A percentile compares a stretch with the other conserved stretches of the same genome.
phyloP scores from a whole-genome alignment of 2,329 filamentous ascomycete genomes.

The Fusarium sp. region DNA sequence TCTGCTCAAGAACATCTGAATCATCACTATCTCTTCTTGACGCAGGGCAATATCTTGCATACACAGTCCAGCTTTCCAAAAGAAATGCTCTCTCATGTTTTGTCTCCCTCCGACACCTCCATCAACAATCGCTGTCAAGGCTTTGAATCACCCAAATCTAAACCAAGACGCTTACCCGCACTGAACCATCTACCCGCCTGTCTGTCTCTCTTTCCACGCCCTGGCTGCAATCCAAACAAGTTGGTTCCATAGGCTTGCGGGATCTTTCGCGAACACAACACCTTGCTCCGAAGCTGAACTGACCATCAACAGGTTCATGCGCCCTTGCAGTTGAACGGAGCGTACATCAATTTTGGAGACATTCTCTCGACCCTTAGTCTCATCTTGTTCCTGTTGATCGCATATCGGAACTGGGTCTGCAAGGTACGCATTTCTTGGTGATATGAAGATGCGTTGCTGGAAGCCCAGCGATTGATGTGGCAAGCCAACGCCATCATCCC shows the following conservation, averaged over 20 bases:
- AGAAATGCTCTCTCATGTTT: constrained; percentile 49
- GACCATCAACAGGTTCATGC: constrained; percentile 38
- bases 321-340: constrained; percentile 32
- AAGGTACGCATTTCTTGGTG: constrained; percentile 30
- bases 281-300: constrained; percentile 30
- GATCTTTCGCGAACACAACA: constrained; percentile 16
- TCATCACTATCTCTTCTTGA: constrained; percentile 41
- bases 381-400: constrained; percentile 28
- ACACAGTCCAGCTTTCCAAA: constrained; percentile 47
- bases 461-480: constrained; percentile 7
- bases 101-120: constrained; percentile 41
- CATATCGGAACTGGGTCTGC: constrained; percentile 18
- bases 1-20: constrained; percentile 38
- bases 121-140: constrained; percentile 42
- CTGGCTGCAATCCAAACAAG: constrained; percentile 16
- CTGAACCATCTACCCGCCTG: constrained; percentile 35
- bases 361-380: constrained; percentile 34
- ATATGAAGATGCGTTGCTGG: constrained; percentile 3
- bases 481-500: constrained; percentile 9
- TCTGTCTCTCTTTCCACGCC: constrained; percentile 38
- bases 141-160: constrained; percentile 45
- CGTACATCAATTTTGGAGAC: constrained; percentile 21
- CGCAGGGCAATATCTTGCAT: constrained; percentile 50
- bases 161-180: constrained; percentile 39
- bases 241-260: constrained; percentile 12